phyloP scores from a whole-genome alignment of 352 stramenopile genomes.

The Pythium oligandrum region DNA sequence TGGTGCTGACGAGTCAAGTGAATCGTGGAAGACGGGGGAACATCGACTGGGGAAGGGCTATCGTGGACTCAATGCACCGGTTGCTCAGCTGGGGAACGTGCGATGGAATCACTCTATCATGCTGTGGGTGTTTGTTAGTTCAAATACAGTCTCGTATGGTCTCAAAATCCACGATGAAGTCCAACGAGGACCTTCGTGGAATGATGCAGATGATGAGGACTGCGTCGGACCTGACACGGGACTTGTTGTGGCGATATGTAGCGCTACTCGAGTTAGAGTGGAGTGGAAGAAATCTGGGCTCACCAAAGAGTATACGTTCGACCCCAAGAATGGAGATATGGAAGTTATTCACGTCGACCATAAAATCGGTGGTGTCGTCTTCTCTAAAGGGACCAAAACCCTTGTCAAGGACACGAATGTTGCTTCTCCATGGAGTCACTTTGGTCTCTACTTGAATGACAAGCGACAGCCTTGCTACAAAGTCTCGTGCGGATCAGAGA shows the following conservation, averaged over 20 bases:
- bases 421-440: slow-evolving; percentile 62
- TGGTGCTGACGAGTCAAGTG: not conserved
- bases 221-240: slow-evolving; percentile 20
- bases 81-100: slow-evolving; percentile 24
- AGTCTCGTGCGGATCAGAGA: slow-evolving; percentile 47
- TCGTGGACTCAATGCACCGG: slow-evolving; percentile 34
- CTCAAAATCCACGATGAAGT: slow-evolving; percentile 69
- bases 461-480: slow-evolving; percentile 61
- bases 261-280: slow-evolving; percentile 41
- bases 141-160: slow-evolving; percentile 35
- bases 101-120: slow-evolving; percentile 76
- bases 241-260: slow-evolving; percentile 39
- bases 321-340: slow-evolving; percentile 40
- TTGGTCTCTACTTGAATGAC: slow-evolving; percentile 63
- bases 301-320: slow-evolving; percentile 39
- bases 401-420: slow-evolving; percentile 41
- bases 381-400: slow-evolving; percentile 65
- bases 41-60: slow-evolving; percentile 35
- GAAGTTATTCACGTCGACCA: slow-evolving; percentile 54
- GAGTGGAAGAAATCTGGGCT: slow-evolving; percentile 32
- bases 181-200: slow-evolving; percentile 49
- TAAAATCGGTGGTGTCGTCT: slow-evolving; percentile 54
- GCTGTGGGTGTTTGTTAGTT: slow-evolving; percentile 63
- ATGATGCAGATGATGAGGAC: slow-evolving; percentile 18
- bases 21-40: slow-evolving; percentile 3